phyloP scores from a whole-genome alignment of 192 early-diverging fungal species.

The Phycomyces blakesleeanus region DNA sequence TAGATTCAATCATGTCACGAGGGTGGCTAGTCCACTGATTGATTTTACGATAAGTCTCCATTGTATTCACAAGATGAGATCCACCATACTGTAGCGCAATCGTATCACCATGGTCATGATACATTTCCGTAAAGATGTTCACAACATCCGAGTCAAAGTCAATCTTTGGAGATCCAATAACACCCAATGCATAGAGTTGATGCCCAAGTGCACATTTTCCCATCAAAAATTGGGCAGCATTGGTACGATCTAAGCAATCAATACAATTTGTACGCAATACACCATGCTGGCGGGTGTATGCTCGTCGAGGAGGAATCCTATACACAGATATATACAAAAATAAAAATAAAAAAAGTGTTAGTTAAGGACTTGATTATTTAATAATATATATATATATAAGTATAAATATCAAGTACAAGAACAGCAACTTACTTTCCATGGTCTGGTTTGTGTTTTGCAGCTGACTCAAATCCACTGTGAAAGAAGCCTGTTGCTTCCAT shows the following conservation, averaged over 20 bases:
- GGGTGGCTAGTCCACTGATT: constrained; percentile 93
- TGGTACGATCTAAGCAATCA: constrained; percentile 97
- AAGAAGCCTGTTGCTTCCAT: constrained; percentile 87
- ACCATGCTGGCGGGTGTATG: constrained; percentile 64
- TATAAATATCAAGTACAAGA: background rate
- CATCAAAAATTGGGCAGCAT: constrained; percentile 94
- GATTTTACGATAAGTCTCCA: constrained; percentile 95
- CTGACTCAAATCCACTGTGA: constrained; percentile 78
- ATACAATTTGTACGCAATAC: constrained; percentile 96
- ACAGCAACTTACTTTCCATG: background rate
- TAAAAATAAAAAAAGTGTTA: no score
- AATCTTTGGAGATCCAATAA: constrained; percentile 71
- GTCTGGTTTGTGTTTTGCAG: constrained; percentile 14
- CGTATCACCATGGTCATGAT: constrained; percentile 96
- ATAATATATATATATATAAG: no score
- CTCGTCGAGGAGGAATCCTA: background rate
- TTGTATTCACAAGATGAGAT: constrained; percentile 96
- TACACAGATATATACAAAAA: background rate
- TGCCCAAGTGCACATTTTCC: constrained; percentile 91
- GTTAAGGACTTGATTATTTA: no score
- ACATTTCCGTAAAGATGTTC: constrained; percentile 94
- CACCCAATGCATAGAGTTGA: constrained; percentile 86
- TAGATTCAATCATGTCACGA: constrained; percentile 92
- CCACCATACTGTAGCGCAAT: constrained; percentile 95
- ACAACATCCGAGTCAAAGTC: constrained; percentile 92